A percentile compares a stretch with the other conserved stretches of the same genome.
phyloP scores from a whole-genome alignment of 768 basidiomycete genomes.

The Rhizopogon sp. region DNA sequence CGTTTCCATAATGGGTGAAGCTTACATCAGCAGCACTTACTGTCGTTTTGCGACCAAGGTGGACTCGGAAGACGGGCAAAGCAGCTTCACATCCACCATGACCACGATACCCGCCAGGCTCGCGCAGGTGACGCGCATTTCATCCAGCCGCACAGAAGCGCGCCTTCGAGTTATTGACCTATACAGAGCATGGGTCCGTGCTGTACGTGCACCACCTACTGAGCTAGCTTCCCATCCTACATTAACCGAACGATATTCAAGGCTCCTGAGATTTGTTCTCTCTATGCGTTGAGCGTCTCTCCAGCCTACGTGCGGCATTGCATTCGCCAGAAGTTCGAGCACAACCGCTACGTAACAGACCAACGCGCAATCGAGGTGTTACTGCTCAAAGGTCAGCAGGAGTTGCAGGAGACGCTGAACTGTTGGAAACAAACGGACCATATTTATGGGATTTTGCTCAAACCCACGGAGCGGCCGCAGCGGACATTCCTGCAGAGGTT shows the following conservation, averaged over 20 bases:
- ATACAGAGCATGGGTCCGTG: slow-evolving; percentile 92
- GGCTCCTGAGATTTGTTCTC: slow-evolving; percentile 85
- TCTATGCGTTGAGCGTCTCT: slow-evolving; percentile 81
- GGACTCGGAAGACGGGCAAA: no score
- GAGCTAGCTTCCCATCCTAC: slow-evolving; percentile 1
- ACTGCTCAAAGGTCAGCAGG: slow-evolving; percentile 76
- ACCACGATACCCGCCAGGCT: slow-evolving; percentile 89
- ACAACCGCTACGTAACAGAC: slow-evolving; percentile 79
- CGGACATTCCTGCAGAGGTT: slow-evolving; percentile 80
- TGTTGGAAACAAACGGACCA: slow-evolving; percentile 89
- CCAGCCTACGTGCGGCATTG: slow-evolving; percentile 73
- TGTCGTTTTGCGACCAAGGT: not conserved
- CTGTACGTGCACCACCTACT: slow-evolving; percentile 48
- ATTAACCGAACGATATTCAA: slow-evolving; percentile 25
- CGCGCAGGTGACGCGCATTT: slow-evolving; percentile 63
- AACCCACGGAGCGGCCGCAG: slow-evolving; percentile 39
- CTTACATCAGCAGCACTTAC: slow-evolving; percentile 13
- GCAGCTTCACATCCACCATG: slow-evolving; percentile 32
- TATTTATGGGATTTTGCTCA: slow-evolving; percentile 64
- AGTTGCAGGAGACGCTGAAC: slow-evolving; percentile 94
- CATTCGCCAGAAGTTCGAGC: slow-evolving; percentile 84
- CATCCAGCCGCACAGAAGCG: slow-evolving; percentile 52
- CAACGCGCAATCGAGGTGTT: slow-evolving; percentile 79
- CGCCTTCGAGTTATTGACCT: slow-evolving; percentile 66
- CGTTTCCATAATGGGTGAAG: not conserved